Evolutionary conservation across 2,329 filamentous ascomycete genomes (phyloP).

Genomic region (Colletotrichum ledebouriae): DNA sequence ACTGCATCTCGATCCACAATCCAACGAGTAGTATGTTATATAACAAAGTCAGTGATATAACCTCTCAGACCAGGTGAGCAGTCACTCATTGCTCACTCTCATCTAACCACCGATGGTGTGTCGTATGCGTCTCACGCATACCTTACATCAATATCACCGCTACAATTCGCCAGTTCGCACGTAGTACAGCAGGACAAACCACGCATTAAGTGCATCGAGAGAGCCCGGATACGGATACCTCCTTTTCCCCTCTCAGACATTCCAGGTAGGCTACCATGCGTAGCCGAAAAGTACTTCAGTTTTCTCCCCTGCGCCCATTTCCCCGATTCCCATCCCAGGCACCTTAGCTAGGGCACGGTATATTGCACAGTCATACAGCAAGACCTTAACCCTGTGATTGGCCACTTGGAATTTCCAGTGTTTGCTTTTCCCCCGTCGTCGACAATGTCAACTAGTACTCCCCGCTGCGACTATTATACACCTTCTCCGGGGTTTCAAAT

Average conservation of each 20-base stretch:
- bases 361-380: conserved; percentile 30
- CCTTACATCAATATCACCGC: neutral
- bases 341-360: conserved; percentile 19
- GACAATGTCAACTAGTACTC: conserved; percentile 13
- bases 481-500: too few relatives aligned
- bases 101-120: too few relatives aligned
- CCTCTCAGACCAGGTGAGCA: too few relatives aligned
- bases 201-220: neutral
- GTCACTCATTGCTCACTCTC: too few relatives aligned
- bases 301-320: neutral
- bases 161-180: neutral
- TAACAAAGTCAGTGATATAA: too few relatives aligned
- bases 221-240: conserved; percentile 4
- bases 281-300: neutral
- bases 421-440: conserved; percentile 19
- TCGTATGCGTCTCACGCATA: too few relatives aligned
- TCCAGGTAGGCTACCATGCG: conserved; percentile 1
- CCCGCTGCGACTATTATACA: neutral
- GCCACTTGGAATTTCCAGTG: conserved; percentile 12
- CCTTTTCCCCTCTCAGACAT: conserved; percentile 3
- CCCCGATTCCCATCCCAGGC: neutral
- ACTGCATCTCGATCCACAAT: too few relatives aligned
- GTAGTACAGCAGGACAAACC: neutral
- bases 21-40: too few relatives aligned
- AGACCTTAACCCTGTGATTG: conserved; percentile 20